Evolutionary conservation across 306 rosid genomes (phyloP).

Genomic region (Phaseolus lunatus): DNA sequence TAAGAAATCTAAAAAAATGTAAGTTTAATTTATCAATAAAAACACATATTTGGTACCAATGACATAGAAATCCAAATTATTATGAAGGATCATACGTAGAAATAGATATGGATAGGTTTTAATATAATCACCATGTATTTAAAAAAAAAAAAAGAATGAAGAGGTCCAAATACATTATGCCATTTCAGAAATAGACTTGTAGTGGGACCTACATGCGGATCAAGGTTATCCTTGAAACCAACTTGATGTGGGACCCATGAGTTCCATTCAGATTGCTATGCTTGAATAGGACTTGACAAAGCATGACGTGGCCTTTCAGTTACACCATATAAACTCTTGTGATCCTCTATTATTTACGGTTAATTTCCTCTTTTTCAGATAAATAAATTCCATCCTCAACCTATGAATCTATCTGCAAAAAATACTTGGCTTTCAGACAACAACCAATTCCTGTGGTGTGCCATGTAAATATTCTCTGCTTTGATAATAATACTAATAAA

Average conservation of each 20-base stretch:
- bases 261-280: slow-evolving; percentile 44
- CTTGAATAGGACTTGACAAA: slow-evolving; percentile 36
- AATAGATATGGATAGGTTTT: slow-evolving; percentile 1
- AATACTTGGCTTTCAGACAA: slow-evolving; percentile 45
- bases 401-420: slow-evolving; percentile 42
- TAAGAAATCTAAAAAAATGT: no score
- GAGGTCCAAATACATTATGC: slow-evolving; percentile 23
- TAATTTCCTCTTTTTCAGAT: slow-evolving; percentile 15
- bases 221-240: slow-evolving; percentile 47
- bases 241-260: slow-evolving; percentile 42
- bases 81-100: no score
- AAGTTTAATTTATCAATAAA: no score
- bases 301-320: slow-evolving; percentile 39
- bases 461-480: slow-evolving; percentile 36
- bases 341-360: slow-evolving; percentile 42
- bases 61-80: no score
- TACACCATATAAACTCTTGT: slow-evolving; percentile 50
- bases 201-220: slow-evolving; percentile 31
- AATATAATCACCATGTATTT: not conserved
- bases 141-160: not conserved
- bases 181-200: slow-evolving; percentile 27
- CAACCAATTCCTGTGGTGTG: slow-evolving; percentile 45
- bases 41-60: no score
- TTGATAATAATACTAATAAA: not conserved
- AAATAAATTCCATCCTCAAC: slow-evolving; percentile 38